Evolutionary conservation across 768 basidiomycete species (phyloP).

Genomic region (Rhizopogon sp.): DNA sequence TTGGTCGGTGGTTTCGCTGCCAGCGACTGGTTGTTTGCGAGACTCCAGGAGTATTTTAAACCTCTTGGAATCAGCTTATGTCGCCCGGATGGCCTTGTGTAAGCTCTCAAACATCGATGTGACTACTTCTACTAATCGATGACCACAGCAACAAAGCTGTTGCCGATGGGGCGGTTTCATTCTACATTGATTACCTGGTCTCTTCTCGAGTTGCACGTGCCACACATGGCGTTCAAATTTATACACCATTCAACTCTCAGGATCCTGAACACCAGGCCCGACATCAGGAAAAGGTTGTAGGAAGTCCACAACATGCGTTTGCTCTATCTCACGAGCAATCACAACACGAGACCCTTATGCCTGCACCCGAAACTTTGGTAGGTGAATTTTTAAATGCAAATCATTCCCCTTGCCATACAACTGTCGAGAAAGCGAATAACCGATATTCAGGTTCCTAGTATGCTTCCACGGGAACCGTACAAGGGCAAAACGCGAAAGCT

Average conservation of each 20-base stretch:
- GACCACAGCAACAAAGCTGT: conserved; percentile 39
- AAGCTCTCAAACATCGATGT: conserved; percentile 9
- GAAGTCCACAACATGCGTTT: no score
- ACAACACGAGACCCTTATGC: no score
- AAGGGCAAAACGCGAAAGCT: conserved; percentile 34
- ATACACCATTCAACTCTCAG: conserved; percentile 18
- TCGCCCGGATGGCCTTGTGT: conserved; percentile 48
- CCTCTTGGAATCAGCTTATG: conserved; percentile 34
- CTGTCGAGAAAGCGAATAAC: no score
- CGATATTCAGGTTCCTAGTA: conserved; percentile 4
- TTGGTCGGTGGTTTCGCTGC: conserved; percentile 51
- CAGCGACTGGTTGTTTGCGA: conserved; percentile 39
- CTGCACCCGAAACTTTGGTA: no score
- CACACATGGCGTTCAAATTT: conserved; percentile 33
- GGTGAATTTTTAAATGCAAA: neutral
- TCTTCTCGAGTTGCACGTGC: conserved; percentile 35
- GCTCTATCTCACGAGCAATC: no score
- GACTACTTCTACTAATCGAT: neutral
- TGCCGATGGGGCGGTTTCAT: conserved; percentile 41
- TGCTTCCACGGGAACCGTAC: conserved; percentile 27
- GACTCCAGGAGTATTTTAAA: conserved; percentile 34
- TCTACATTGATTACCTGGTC: conserved; percentile 40
- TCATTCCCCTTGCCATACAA: no score
- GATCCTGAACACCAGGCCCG: conserved; percentile 34
- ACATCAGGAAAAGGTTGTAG: neutral